phyloP scores from a whole-genome alignment of 1,139 yeast genomes.

The Geotrichum histeridarum region DNA sequence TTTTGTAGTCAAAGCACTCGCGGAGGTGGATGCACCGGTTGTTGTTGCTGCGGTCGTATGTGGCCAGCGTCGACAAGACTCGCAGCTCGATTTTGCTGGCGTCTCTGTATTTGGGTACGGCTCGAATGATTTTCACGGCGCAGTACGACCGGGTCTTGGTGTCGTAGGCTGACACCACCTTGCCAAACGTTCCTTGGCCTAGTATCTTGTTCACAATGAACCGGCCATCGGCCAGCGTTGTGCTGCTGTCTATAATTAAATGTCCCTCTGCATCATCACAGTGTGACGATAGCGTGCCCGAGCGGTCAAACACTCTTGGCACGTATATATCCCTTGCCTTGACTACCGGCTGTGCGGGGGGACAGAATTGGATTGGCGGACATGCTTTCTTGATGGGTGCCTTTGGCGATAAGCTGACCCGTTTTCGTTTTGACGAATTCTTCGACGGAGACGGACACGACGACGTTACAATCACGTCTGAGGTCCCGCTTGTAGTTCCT shows the following conservation, averaged over 20 bases:
- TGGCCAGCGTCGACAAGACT: conserved; percentile 72
- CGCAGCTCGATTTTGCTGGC: conserved; percentile 51
- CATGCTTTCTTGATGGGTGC: neutral
- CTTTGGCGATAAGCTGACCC: neutral
- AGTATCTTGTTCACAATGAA: conserved; percentile 44
- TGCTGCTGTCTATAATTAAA: conserved; percentile 3
- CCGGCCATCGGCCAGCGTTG: conserved; percentile 39
- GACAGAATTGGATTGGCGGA: conserved; percentile 2
- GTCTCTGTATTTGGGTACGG: conserved; percentile 45
- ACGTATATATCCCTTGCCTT: conserved; percentile 9
- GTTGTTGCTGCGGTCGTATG: conserved; percentile 60
- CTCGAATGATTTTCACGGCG: conserved; percentile 80
- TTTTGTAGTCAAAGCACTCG: conserved; percentile 88
- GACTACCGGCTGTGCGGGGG: conserved; percentile 3
- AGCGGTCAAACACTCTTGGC: conserved; percentile 7
- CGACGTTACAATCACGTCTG: neutral
- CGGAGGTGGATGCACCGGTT: conserved; percentile 58
- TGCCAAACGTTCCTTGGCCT: conserved; percentile 98
- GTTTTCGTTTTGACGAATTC: neutral
- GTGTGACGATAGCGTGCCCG: neutral
- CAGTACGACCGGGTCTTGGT: conserved; percentile 56
- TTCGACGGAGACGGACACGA: conserved; percentile 10
- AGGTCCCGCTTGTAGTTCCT: neutral
- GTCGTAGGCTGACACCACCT: conserved; percentile 58
- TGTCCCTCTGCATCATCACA: conserved; percentile 15